A percentile compares a stretch with the other conserved stretches of the same genome.
Conservation (phyloP, 495 filamentous ascomycete genomes). For the Penicillium alfredii region DNA sequence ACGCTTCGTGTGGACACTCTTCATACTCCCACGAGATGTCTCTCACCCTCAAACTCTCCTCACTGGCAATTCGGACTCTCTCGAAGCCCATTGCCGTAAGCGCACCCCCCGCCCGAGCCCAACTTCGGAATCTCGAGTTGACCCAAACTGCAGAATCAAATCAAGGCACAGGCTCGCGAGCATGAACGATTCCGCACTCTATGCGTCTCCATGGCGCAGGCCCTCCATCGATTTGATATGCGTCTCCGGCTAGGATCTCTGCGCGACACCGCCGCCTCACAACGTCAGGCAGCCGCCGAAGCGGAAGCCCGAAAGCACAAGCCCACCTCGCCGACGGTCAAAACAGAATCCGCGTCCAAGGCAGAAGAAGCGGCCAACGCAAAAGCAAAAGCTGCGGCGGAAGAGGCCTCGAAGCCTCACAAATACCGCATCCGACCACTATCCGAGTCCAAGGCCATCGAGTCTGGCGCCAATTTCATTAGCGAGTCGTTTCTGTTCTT, state of each 20-base stretch:
- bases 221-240: constrained; percentile 91
- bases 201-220: constrained; percentile 72
- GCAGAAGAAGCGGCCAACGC: constrained; percentile 52
- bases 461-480: constrained; percentile 91
- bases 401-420: constrained; percentile 40
- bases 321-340: constrained; percentile 69
- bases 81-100: constrained; percentile 70
- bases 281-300: constrained; percentile 45
- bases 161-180: constrained; percentile 91
- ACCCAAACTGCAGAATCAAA: constrained; percentile 61
- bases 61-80: constrained; percentile 60
- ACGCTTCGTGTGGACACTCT: background rate
- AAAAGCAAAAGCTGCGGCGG: constrained; percentile 45
- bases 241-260: constrained; percentile 77
- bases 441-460: constrained; percentile 88
- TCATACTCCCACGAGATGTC: constrained; percentile 31
- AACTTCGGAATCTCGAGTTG: constrained; percentile 41
- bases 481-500: constrained; percentile 84
- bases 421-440: constrained; percentile 64
- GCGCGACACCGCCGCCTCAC: constrained; percentile 64
- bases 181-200: constrained; percentile 81
- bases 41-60: constrained; percentile 63
- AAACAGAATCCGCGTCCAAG: constrained; percentile 66
- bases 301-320: constrained; percentile 53
- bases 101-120: constrained; percentile 2